phyloP scores from a whole-genome alignment of 1,139 yeast species.

The Yamadazyma trypodendri region DNA sequence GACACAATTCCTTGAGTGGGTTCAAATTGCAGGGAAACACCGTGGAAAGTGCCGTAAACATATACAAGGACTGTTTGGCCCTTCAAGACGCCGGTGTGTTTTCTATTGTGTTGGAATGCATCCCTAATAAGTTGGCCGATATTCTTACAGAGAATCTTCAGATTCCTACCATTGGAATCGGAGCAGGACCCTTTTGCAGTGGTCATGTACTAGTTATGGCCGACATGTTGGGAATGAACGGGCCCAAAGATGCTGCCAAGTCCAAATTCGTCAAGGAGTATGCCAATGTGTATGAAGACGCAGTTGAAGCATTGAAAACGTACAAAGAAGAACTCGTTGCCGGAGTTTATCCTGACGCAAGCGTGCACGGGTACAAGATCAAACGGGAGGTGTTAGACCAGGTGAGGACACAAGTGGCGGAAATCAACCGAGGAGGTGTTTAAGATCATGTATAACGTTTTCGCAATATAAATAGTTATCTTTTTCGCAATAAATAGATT shows the following conservation, averaged over 20 bases:
- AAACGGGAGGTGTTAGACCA: constrained; percentile 62
- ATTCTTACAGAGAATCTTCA: constrained; percentile 56
- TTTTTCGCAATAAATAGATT: too few relatives aligned
- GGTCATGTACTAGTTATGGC: constrained; percentile 92
- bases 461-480: too few relatives aligned
- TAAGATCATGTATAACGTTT: too few relatives aligned
- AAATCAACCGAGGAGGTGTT: neutral
- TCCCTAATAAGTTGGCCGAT: constrained; percentile 74
- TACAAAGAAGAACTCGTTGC: constrained; percentile 61
- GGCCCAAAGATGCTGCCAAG: constrained; percentile 40
- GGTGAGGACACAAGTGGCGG: constrained; percentile 25
- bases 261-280: constrained; percentile 83
- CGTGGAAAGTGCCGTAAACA: constrained; percentile 52
- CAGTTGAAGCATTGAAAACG: constrained; percentile 49
- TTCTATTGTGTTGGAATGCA: constrained; percentile 75
- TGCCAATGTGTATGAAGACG: constrained; percentile 48
- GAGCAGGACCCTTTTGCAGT: constrained; percentile 82
- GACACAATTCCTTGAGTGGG: constrained; percentile 78
- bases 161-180: constrained; percentile 92
- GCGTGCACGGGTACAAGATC: constrained; percentile 67
- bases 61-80: constrained; percentile 66
- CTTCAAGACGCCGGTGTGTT: constrained; percentile 80
- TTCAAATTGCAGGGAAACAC: constrained; percentile 81
- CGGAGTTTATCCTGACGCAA: constrained; percentile 58
- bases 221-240: constrained; percentile 76